Conservation (phyloP, 352 stramenopile genomes). For the Pythium grandisporangium region DNA sequence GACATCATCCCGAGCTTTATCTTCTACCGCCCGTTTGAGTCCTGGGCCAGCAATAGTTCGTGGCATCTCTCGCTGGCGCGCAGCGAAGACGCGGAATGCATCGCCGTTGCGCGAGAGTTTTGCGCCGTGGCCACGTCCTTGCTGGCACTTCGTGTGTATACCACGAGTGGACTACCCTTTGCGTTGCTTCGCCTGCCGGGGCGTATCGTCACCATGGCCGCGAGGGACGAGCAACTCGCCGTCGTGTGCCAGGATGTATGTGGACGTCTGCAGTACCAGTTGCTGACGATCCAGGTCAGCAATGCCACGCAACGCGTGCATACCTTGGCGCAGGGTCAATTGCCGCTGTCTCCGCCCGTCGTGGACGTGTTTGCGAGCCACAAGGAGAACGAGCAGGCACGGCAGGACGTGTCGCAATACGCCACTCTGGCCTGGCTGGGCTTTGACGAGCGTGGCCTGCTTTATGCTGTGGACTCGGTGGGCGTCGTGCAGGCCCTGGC, state of each 20-base stretch:
- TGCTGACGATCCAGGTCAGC: constrained; percentile 35
- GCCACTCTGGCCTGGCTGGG: constrained; percentile 62
- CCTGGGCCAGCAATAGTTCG: constrained; percentile 71
- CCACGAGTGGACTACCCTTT: constrained; percentile 52
- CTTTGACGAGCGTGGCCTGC: constrained; percentile 62
- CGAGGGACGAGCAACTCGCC: constrained; percentile 39
- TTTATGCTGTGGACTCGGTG: constrained; percentile 67
- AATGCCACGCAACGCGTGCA: constrained; percentile 30
- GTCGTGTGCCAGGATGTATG: constrained; percentile 52
- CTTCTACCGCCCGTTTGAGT: constrained; percentile 81
- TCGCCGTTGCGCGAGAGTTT: constrained; percentile 50
- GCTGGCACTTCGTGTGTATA: constrained; percentile 67
- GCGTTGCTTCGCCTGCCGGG: constrained; percentile 47
- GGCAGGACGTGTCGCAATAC: constrained; percentile 33
- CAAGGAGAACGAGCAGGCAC: constrained; percentile 44
- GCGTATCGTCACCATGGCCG: constrained; percentile 66
- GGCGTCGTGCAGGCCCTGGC: constrained; percentile 55
- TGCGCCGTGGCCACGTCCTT: constrained; percentile 69
- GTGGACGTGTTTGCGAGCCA: constrained; percentile 62
- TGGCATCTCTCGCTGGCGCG: constrained; percentile 66
- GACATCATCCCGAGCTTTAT: constrained; percentile 63
- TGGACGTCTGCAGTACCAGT: constrained; percentile 38
- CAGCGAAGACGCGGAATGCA: constrained; percentile 64
- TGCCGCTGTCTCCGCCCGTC: constrained; percentile 47
- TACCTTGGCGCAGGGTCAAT: constrained; percentile 27